Evolutionary conservation across 2,329 filamentous ascomycete species (phyloP), one percentile per base, ranked within the genome.

Genomic region (Dactylellina drechsleri): DNA sequence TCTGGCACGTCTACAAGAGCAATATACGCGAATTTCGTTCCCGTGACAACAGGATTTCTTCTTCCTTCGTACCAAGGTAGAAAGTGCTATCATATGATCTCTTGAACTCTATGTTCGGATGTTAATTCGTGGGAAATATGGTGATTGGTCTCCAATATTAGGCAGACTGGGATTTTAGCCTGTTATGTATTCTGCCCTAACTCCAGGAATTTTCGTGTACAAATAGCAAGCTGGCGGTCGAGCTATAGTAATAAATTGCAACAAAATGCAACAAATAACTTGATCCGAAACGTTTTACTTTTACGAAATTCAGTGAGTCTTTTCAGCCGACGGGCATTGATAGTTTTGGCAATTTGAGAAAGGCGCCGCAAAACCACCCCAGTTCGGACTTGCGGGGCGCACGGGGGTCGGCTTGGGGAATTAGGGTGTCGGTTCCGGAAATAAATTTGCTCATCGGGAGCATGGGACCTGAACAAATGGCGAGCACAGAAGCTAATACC

Each of bases 391-490:
- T 28, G 57, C 57, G 53, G 57, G 58, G 54, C 28, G 49, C 56
- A 67, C 62, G 49, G 62, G 64, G 56, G 61, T 73, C 70, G 41
- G 57, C 60, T 62, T 67, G 70, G 70, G 62, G 45, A 74, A 56
- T 74, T 67, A 74, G 70, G 70, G 62, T 66, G 62, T 67, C 62
- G 26, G 62, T 74, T 67, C 70, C 70, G 61, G 58, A 74, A 66
- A 74, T 58, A 74, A 74, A 74, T 66, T 52, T 57, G 62, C 70
- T 74, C 70, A 74, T 64, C 62, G 45, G 61, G 47, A 36, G 47
- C 70, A 67, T 58, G 70, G 70, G 70, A 61, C 31, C 31, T 43
- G n/a, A 36, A 43, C 41, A 41, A 16, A 36, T 60, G 31, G 47
- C 41, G 16, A 28, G 28, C 40, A 64, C 41, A 43, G 31, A 26